Percentiles rank a stretch among this genome's conserved stretches.
These are phyloP conservation scores for Metroxylon sagu DNA, from an alignment of 176 grass and related monocot species.

Conservation along the genomic window DNA sequence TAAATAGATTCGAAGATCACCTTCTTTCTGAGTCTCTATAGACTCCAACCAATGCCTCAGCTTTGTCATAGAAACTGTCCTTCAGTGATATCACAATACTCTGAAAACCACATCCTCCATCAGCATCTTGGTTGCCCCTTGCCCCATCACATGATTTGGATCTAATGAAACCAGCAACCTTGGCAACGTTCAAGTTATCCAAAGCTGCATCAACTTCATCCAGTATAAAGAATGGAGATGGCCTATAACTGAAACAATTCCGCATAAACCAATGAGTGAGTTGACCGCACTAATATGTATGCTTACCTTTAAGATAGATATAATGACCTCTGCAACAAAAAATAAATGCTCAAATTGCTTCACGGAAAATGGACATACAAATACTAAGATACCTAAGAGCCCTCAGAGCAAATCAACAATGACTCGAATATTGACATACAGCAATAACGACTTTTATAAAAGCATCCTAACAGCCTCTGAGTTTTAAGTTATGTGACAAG, in stretches of 20 bases:
- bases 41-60: slow-evolving; percentile 93
- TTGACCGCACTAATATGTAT: background rate
- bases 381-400: too few relatives aligned
- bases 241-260: slow-evolving; percentile 59
- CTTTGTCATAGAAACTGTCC: slow-evolving; percentile 98
- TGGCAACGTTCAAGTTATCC: slow-evolving; percentile 97
- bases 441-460: too few relatives aligned
- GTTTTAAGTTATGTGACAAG: too few relatives aligned
- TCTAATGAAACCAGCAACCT: slow-evolving; percentile 94
- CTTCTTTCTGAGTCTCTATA: slow-evolving; percentile 83
- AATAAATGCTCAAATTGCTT: too few relatives aligned
- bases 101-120: slow-evolving; percentile 74
- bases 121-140: slow-evolving; percentile 31
- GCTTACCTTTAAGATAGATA: too few relatives aligned
- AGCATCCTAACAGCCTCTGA: too few relatives aligned
- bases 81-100: slow-evolving; percentile 98
- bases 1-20: slow-evolving; percentile 22
- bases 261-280: background rate
- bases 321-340: too few relatives aligned
- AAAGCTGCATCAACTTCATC: slow-evolving; percentile 98
- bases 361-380: too few relatives aligned
- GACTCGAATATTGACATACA: too few relatives aligned
- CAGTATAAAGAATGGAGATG: slow-evolving; percentile 98
- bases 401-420: too few relatives aligned
- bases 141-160: slow-evolving; percentile 73